Base-by-base conservation (phyloP, 768 basidiomycete species). In the Termitomyces sp. region DNA sequence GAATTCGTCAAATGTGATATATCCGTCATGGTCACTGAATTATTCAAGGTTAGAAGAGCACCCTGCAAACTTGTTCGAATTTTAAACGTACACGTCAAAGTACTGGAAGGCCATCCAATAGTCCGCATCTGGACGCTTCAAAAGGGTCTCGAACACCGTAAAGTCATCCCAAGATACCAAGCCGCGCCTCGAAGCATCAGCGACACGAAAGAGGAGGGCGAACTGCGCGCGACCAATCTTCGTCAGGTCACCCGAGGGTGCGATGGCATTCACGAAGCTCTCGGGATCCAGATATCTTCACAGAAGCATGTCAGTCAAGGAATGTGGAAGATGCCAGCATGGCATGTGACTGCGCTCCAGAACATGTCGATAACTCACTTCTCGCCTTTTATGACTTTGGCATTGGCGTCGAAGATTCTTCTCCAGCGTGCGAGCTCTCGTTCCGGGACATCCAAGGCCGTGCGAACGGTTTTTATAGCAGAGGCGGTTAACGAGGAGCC, bases 101-200 rank as follows among this genome's bases (percentile, higher is more conserved):
- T 91, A 95, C 68, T 91, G 88, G 77, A 96, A 96, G 18, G 94
- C 94, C 71, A 95, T 94, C 81, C 89, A 92, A 70, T 96, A 95
- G 69, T 98, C 94, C 29, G 96, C 96, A 70, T 98, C 96, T 18
- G 96, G 92, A 60, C 91, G 80, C 76, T 98, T 94, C 64, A 96
- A 73, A 59, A 91, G 74, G 16, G 94, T 95, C 76, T 98, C 89
- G 67, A 99, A 99, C 58, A 96, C 88, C 6, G 86, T 86, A 62
- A 97, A 99, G 70, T 99, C 97, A 64, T 97, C 94, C 88, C 93
- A 98, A 48, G 89, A 88, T 51, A 96, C 80, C 23, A 89, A 74
- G 35, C 86, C 92, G 60, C 85, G 82, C 66, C 83, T 81, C 41
- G 83, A 81, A 41, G 81, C 75, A 73, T 94, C 94, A 45, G 93